These are phyloP conservation scores for Sphaerulina musiva DNA, from an alignment of 2,329 filamentous ascomycete species.

Conservation along the genomic window DNA sequence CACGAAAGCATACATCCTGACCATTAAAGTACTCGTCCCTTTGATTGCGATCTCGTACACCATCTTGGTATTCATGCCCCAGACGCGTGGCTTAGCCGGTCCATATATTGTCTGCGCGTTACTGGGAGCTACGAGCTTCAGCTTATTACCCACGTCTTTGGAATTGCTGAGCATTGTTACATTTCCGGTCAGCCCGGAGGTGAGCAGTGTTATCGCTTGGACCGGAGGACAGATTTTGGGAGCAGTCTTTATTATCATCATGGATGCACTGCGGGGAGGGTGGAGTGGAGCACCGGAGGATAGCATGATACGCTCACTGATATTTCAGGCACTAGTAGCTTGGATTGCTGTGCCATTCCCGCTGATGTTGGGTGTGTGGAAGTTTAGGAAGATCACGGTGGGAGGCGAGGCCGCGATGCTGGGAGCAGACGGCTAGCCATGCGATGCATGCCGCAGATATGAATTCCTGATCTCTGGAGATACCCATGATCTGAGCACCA, in stretches of 20 bases:
- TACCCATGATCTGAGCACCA: neutral
- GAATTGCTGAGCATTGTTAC: slow-evolving; percentile 84
- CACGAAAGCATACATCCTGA: slow-evolving; percentile 68
- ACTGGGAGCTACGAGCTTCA: slow-evolving; percentile 73
- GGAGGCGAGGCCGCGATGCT: neutral
- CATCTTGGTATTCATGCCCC: slow-evolving; percentile 72
- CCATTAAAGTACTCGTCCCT: slow-evolving; percentile 68
- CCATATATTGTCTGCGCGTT: slow-evolving; percentile 70
- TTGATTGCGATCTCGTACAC: slow-evolving; percentile 64
- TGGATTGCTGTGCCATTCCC: slow-evolving; percentile 52
- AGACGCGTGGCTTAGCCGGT: slow-evolving; percentile 54
- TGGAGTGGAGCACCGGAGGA: slow-evolving; percentile 32
- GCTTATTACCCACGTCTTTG: slow-evolving; percentile 72
- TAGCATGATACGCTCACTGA: slow-evolving; percentile 68
- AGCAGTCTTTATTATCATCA: slow-evolving; percentile 74
- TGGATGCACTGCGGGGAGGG: slow-evolving; percentile 61
- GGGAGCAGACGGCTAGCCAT: neutral
- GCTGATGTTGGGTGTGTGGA: slow-evolving; percentile 18
- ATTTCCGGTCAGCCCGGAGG: slow-evolving; percentile 78
- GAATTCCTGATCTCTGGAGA: neutral
- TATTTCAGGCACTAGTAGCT: slow-evolving; percentile 72
- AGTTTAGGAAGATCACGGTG: slow-evolving; percentile 29
- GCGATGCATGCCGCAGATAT: neutral
- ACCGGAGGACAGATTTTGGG: slow-evolving; percentile 78
- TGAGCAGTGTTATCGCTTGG: slow-evolving; percentile 80